Percentiles rank a stretch among this genome's conserved stretches.
Conservation (phyloP, 2,329 filamentous ascomycete genomes). For the Fusarium albidum region DNA sequence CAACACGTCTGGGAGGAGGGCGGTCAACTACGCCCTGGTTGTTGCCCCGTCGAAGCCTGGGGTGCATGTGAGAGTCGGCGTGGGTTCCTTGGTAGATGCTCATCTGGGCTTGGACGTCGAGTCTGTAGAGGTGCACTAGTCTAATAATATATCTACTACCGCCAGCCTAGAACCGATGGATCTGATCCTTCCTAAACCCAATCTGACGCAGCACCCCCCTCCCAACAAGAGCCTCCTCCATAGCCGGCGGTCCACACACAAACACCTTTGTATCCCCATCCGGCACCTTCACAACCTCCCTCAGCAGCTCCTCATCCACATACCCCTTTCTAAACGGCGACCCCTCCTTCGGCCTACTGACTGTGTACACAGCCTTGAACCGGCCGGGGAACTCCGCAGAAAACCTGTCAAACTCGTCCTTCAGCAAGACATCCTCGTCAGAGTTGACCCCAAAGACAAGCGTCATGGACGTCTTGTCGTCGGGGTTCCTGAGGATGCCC, state of each 20-base stretch:
- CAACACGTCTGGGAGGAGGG: no score
- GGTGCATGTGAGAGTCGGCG: background rate
- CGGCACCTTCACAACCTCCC: conserved; percentile 53
- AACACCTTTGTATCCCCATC: conserved; percentile 64
- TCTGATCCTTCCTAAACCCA: conserved; percentile 65
- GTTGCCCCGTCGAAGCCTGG: background rate
- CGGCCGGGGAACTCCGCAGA: conserved; percentile 60
- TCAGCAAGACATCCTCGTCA: conserved; percentile 66
- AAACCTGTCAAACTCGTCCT: conserved; percentile 63
- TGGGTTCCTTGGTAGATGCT: background rate
- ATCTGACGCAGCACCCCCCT: conserved; percentile 60
- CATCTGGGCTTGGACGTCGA: background rate
- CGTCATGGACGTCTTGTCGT: conserved; percentile 68
- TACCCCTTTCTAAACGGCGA: conserved; percentile 61
- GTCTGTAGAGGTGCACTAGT: background rate
- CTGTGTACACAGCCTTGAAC: conserved; percentile 65
- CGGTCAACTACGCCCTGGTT: background rate
- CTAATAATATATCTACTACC: no score
- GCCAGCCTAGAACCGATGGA: conserved; percentile 61
- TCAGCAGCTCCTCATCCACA: conserved; percentile 64
- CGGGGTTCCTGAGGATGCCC: conserved; percentile 67
- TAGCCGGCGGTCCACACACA: conserved; percentile 73
- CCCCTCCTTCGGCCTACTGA: conserved; percentile 56
- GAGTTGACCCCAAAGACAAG: conserved; percentile 73
- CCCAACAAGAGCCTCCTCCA: conserved; percentile 67